These are phyloP conservation scores for Arthroderma sp. DNA, from an alignment of 2,329 filamentous ascomycete genomes.

Conservation along the genomic window DNA sequence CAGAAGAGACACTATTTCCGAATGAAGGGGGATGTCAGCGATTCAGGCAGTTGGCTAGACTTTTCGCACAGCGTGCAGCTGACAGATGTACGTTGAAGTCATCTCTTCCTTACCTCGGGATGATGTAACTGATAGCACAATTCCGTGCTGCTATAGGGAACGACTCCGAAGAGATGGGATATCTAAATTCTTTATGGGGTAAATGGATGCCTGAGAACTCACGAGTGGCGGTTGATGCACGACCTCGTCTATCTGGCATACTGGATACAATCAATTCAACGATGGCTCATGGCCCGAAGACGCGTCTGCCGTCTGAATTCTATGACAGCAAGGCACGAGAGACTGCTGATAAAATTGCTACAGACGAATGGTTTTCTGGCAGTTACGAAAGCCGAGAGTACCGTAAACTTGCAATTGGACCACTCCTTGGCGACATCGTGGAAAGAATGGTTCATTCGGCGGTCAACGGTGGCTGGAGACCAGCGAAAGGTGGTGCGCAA, in stretches of 20 bases:
- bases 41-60: constrained; percentile 54
- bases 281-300: constrained; percentile 66
- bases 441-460: constrained; percentile 55
- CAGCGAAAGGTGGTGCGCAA: constrained; percentile 38
- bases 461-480: constrained; percentile 44
- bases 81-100: constrained; percentile 41
- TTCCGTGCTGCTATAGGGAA: constrained; percentile 38
- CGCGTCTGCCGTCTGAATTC: constrained; percentile 69
- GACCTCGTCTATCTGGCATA: constrained; percentile 73
- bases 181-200: constrained; percentile 62
- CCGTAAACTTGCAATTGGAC: constrained; percentile 75
- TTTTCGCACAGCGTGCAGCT: constrained; percentile 59
- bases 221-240: constrained; percentile 67
- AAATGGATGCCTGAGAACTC: constrained; percentile 71
- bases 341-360: constrained; percentile 58
- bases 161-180: constrained; percentile 63
- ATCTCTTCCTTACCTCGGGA: background rate
- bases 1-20: constrained; percentile 67
- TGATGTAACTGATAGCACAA: background rate
- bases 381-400: constrained; percentile 79
- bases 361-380: constrained; percentile 88
- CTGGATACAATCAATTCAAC: constrained; percentile 92
- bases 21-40: constrained; percentile 63
- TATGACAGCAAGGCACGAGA: constrained; percentile 61
- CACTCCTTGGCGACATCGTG: constrained; percentile 70